phyloP scores from a whole-genome alignment of 164 flowering plant species.

The Magnolia sinica region DNA sequence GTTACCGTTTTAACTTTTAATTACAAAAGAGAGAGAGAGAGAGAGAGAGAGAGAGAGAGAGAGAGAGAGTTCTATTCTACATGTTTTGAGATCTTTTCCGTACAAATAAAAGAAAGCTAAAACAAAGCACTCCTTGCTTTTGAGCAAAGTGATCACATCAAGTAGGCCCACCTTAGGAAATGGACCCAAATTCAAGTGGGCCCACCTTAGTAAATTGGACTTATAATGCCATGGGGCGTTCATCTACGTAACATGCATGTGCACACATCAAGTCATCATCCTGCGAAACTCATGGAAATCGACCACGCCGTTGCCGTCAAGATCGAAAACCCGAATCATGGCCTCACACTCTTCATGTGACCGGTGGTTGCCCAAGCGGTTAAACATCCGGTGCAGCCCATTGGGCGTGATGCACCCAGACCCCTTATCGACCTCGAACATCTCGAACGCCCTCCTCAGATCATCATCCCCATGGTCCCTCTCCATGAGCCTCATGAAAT shows the following conservation, averaged over 20 bases:
- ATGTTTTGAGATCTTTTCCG: too few species aligned
- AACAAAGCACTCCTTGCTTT: too few species aligned
- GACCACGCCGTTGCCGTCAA: slow-evolving; percentile 69
- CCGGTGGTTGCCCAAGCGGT: slow-evolving; percentile 52
- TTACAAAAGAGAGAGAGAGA: too few species aligned
- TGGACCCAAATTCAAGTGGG: background rate
- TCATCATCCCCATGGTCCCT: slow-evolving; percentile 34
- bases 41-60: too few species aligned
- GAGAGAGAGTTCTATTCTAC: too few species aligned
- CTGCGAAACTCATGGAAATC: slow-evolving; percentile 65
- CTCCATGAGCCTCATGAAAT: slow-evolving; percentile 50
- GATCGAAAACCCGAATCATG: slow-evolving; percentile 65
- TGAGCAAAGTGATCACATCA: too few species aligned
- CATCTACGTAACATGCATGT: background rate
- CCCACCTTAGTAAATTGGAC: background rate
- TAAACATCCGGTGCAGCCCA: slow-evolving; percentile 57
- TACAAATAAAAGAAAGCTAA: too few species aligned
- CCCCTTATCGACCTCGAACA: slow-evolving; percentile 69
- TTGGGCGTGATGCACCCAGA: slow-evolving; percentile 70
- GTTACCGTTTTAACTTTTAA: too few species aligned
- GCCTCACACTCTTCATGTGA: slow-evolving; percentile 60
- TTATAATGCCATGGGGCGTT: background rate
- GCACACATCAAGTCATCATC: slow-evolving; percentile 52
- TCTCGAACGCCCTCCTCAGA: slow-evolving; percentile 65
- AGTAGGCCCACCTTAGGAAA: too few species aligned